A percentile compares a stretch with the other conserved stretches of the same genome.
Evolutionary conservation across 306 rosid genomes (phyloP).

Genomic region (Trichosanthes cucumerina): DNA sequence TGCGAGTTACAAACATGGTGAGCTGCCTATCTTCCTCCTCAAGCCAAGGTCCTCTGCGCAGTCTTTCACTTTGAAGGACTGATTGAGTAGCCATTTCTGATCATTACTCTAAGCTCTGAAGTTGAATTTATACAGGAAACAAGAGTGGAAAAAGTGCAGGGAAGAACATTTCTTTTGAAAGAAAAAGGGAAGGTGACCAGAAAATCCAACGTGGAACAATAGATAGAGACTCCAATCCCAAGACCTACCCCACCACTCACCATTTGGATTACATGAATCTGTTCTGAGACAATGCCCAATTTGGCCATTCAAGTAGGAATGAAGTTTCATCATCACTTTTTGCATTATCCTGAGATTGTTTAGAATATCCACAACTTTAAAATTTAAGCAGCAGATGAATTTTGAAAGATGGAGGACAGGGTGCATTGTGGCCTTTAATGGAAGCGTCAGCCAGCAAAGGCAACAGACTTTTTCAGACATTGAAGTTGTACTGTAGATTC

Average conservation of each 20-base stretch:
- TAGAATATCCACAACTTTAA: neutral
- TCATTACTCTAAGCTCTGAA: neutral
- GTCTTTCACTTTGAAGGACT: constrained; percentile 23
- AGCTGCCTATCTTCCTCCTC: constrained; percentile 64
- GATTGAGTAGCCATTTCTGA: constrained; percentile 19
- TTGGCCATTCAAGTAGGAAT: constrained; percentile 1
- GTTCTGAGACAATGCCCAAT: constrained; percentile 1
- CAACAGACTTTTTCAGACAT: neutral
- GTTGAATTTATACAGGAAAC: constrained; percentile 1
- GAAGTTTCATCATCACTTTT: neutral
- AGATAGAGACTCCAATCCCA: constrained; percentile 27
- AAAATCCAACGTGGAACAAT: constrained; percentile 20
- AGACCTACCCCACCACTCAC: constrained; percentile 21
- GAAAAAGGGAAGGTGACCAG: constrained; percentile 20
- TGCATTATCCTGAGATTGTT: constrained; percentile 2
- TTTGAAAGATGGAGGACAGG: neutral
- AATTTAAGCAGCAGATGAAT: neutral
- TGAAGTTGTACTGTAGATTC: neutral
- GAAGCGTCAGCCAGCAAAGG: neutral
- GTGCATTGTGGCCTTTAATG: neutral
- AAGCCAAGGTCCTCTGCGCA: constrained; percentile 62
- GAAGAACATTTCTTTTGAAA: neutral
- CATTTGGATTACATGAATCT: constrained; percentile 24
- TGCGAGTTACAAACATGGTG: constrained; percentile 28
- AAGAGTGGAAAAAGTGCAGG: neutral